phyloP scores from a whole-genome alignment of 441 rosid species.

The Capsella rubella region DNA sequence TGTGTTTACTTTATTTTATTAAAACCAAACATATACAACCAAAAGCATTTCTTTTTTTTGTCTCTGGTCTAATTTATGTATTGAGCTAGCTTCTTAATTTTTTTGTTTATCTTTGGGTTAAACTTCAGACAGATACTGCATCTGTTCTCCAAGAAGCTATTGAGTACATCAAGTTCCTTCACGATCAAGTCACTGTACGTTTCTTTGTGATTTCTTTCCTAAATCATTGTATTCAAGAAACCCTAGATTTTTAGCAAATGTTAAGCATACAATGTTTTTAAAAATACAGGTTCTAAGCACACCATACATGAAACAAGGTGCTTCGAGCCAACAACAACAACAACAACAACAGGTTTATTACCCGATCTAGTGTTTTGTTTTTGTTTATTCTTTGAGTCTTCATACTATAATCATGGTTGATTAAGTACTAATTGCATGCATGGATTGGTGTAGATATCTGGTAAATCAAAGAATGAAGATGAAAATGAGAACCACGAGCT shows the following conservation, averaged over 20 bases:
- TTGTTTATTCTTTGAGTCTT: not conserved
- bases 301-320: constrained; percentile 73
- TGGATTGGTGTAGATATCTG: constrained; percentile 29
- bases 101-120: constrained; percentile 6
- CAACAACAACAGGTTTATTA: constrained; percentile 71
- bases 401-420: constrained; percentile 4
- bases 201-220: constrained; percentile 10
- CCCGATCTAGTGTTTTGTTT: constrained; percentile 9
- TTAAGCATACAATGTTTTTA: constrained; percentile 8
- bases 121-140: constrained; percentile 70
- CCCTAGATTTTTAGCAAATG: constrained; percentile 23
- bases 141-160: constrained; percentile 69
- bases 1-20: constrained; percentile 38
- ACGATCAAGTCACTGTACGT: constrained; percentile 52
- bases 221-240: constrained; percentile 3
- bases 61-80: constrained; percentile 26
- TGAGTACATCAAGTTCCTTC: constrained; percentile 66
- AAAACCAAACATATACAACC: constrained; percentile 14
- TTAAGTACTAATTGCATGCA: constrained; percentile 20
- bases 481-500: constrained; percentile 48
- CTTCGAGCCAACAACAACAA: constrained; percentile 61
- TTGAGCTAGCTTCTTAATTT: constrained; percentile 11
- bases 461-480: constrained; percentile 28
- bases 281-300: constrained; percentile 63
- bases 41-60: not conserved